Base-by-base conservation (phyloP, 2,329 filamentous ascomycete species). In the Cladorrhinum sp. region DNA sequence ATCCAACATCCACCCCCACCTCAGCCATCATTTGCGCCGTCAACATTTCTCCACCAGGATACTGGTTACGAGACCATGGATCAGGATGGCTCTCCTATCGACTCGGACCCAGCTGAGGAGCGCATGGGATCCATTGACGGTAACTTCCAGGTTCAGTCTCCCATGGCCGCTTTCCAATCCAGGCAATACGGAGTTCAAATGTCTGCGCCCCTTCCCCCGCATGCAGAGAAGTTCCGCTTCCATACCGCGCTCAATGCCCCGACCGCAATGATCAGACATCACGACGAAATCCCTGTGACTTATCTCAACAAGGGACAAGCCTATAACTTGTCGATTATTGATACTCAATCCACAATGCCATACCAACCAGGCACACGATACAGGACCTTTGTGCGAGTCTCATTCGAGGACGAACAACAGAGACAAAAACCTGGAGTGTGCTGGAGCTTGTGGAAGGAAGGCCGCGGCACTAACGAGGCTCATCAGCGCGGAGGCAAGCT, bases 301-400 rank as follows among this genome's bases (percentile, higher is more conserved):
- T 99, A 99, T 72, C 83, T 99, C 18, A 99, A 99, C 78, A 98
- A 98, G 75, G 93, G 93, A 23, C 93, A 98, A 73, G 91, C 92
- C 16, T 99, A 99, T 73, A 90, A 91, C 0, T 79, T 99, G 18
- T 90, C 90, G 2, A 84, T 99, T 25, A 80, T 90, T 51, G 95
- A 99, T 71, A 95, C 90, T 0, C 79, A 81, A 5, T 84, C 89
- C 1, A 79, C 82, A 1, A 76, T 87, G 3, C 81, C 85, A 2
- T 77, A 83, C 32, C 73, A 78, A 0, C 82, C 82, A 3, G 87
- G 86, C 8, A 79, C 88, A 13, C 89, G 84, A 66, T 97, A 97
- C 72, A 86, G 95, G 58, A 98, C 93, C 0, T 96, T 89, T 72
- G 85, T 99, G 51, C 89, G 95, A n/a, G 88, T 99, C 51, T 97